Evolutionary conservation across 2,329 filamentous ascomycete species (phyloP).

Genomic region (Cordyceps farinosa): DNA sequence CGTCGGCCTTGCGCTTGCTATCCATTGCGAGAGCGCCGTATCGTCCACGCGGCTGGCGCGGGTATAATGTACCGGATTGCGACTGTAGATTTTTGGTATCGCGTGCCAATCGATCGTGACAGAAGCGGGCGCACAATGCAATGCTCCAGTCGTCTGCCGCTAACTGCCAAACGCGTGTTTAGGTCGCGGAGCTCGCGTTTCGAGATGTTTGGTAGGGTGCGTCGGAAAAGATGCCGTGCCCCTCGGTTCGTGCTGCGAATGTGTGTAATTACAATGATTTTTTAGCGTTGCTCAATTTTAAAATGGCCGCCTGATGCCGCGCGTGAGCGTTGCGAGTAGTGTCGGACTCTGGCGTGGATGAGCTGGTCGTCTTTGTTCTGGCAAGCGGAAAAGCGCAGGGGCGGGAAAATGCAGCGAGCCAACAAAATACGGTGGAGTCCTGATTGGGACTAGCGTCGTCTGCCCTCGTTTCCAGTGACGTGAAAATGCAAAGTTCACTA

Average conservation of each 20-base stretch:
- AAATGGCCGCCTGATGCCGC: slow-evolving; percentile 1
- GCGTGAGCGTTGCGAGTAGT: neutral
- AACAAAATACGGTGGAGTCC: slow-evolving; percentile 11
- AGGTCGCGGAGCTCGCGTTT: slow-evolving; percentile 4
- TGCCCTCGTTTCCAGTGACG: neutral
- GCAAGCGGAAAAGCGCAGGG: slow-evolving; percentile 13
- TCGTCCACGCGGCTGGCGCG: neutral
- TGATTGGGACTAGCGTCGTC: slow-evolving; percentile 11
- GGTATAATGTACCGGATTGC: neutral
- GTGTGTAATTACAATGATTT: neutral
- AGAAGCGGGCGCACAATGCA: slow-evolving; percentile 7
- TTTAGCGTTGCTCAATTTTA: neutral
- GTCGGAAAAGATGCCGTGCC: neutral
- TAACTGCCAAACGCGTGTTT: slow-evolving; percentile 13
- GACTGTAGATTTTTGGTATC: neutral
- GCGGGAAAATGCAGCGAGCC: slow-evolving; percentile 13
- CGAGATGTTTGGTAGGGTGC: neutral
- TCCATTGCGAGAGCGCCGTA: slow-evolving; percentile 42
- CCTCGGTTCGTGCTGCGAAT: neutral
- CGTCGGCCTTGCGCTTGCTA: slow-evolving; percentile 54
- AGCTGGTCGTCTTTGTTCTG: slow-evolving; percentile 15
- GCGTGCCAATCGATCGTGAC: neutral
- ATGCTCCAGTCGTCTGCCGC: neutral
- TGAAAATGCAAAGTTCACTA: no score
- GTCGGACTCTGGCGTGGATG: slow-evolving; percentile 5